Evolutionary conservation across 257 asterid genomes (phyloP), one percentile per base, ranked within the genome.

Genomic region (Solanum pennellii): DNA sequence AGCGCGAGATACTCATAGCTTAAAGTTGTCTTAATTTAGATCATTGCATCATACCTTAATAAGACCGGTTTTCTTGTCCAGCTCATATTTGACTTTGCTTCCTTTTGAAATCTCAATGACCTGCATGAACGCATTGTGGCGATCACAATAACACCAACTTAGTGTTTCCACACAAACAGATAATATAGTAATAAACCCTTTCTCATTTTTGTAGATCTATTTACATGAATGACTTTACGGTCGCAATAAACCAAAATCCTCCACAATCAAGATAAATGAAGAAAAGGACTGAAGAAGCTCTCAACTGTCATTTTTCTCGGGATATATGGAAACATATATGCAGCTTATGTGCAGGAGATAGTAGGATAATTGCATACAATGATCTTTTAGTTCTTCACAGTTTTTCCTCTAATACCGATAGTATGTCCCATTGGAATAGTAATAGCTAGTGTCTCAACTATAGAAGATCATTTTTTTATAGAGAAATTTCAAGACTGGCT

Each of bases 21-120:
- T 47, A 80, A 27, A 80, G 27, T 5, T 18, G 1, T 0, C 68
- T 45, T 80, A 47, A 47, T 45, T 47, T 10, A 80, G 68, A 47
- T 31, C 33, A 59, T 12, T 6, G 15, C 1, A n/a, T n/a, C 27
- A 47, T 88, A 93, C 98, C 98, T 94, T 95, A 93, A 97, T 97
- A 62, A 95, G 90, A 85, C 99, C 99, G 82, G 98, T 97, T 91
- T 95, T 95, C 87, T 97, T 96, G 94, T 95, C 99, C 62, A 96
- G 97, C 90, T 97, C 99, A 37, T 95, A 97, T 90, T 97, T 97
- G 92, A 97, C 98, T 91, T 97, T 97, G 87, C 96, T 95, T 71
- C 99, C 99, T 90, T 95, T 97, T 41, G 99, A 94, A 42, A 97
- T 97, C 93, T 97, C 99, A 90, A 97, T 94, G 86, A 97, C 99